Conservation (phyloP, 371 early-diverging fungal species). For the Mucor indicus region DNA sequence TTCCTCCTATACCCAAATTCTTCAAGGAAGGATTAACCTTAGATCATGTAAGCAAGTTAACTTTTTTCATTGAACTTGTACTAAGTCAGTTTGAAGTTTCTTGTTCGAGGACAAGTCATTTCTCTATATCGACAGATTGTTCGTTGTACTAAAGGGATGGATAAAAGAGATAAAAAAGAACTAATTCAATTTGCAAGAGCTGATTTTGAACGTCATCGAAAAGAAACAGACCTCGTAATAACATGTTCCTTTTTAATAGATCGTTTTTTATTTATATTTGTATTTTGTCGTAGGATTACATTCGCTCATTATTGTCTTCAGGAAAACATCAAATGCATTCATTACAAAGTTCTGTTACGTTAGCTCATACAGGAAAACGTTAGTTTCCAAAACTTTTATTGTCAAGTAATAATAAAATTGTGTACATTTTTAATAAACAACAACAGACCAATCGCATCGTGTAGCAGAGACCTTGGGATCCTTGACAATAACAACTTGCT, state of each 20-base stretch:
- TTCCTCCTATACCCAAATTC: slow-evolving; percentile 41
- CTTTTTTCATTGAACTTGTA: neutral
- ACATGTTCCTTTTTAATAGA: neutral
- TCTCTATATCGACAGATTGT: slow-evolving; percentile 61
- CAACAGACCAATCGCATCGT: slow-evolving; percentile 59
- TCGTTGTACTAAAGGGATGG: slow-evolving; percentile 54
- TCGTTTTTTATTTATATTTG: neutral
- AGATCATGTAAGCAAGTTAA: slow-evolving; percentile 30
- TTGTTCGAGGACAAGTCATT: slow-evolving; percentile 52
- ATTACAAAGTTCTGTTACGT: slow-evolving; percentile 45
- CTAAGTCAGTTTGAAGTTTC: slow-evolving; percentile 36
- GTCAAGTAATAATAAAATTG: neutral
- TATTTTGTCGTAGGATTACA: slow-evolving; percentile 40
- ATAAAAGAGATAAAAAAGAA: slow-evolving; percentile 49
- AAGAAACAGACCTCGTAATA: slow-evolving; percentile 55
- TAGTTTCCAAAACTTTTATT: too few species aligned
- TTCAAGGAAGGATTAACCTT: slow-evolving; percentile 40
- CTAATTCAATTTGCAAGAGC: slow-evolving; percentile 56
- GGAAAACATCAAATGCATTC: slow-evolving; percentile 63
- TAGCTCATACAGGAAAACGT: slow-evolving; percentile 27
- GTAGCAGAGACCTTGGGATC: slow-evolving; percentile 64
- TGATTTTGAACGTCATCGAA: slow-evolving; percentile 62
- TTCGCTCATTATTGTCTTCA: slow-evolving; percentile 50
- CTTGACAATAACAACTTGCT: slow-evolving; percentile 52
- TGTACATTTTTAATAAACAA: slow-evolving; percentile 30